These are phyloP conservation scores for Discostella stelligeroides DNA, from an alignment of 108 stramenopile genomes.

Conservation along the genomic window DNA sequence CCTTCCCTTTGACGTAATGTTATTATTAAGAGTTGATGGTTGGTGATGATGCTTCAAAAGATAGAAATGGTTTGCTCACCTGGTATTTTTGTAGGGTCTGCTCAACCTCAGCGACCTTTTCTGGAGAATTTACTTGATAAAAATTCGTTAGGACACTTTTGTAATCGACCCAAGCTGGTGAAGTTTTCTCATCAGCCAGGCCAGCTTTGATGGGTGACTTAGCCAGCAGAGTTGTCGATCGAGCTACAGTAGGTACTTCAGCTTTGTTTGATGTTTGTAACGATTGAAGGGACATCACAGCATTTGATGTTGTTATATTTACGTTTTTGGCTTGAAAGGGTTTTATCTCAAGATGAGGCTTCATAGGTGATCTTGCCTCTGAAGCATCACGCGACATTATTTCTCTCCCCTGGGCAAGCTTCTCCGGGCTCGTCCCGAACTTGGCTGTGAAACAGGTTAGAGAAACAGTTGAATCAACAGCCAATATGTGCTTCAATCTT, in stretches of 20 bases:
- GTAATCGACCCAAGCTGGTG: conserved; percentile 51
- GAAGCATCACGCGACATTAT: conserved; percentile 40
- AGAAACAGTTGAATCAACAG: neutral
- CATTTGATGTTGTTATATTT: conserved; percentile 8
- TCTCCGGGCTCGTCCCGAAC: conserved; percentile 80
- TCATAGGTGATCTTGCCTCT: conserved; percentile 18
- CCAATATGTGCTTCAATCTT: conserved; percentile 11
- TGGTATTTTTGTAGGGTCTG: conserved; percentile 70
- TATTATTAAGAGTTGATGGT: no score
- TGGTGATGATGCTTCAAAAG: no score
- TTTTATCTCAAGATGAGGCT: neutral
- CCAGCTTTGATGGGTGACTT: no score
- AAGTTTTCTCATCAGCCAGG: conserved; percentile 3
- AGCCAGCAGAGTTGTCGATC: conserved; percentile 25
- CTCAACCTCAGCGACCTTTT: conserved; percentile 68
- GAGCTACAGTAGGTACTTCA: no score
- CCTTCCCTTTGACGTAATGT: no score
- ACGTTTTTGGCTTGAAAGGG: conserved; percentile 13
- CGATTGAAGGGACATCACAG: no score
- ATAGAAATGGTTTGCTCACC: no score
- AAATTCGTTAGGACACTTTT: conserved; percentile 60
- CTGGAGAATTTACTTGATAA: conserved; percentile 67
- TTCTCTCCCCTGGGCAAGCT: conserved; percentile 52
- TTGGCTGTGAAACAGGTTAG: conserved; percentile 22
- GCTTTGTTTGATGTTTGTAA: no score